Evolutionary conservation across 2,329 filamentous ascomycete genomes (phyloP), one percentile per base, ranked within the genome.

Genomic region (Neonectria punicea): DNA sequence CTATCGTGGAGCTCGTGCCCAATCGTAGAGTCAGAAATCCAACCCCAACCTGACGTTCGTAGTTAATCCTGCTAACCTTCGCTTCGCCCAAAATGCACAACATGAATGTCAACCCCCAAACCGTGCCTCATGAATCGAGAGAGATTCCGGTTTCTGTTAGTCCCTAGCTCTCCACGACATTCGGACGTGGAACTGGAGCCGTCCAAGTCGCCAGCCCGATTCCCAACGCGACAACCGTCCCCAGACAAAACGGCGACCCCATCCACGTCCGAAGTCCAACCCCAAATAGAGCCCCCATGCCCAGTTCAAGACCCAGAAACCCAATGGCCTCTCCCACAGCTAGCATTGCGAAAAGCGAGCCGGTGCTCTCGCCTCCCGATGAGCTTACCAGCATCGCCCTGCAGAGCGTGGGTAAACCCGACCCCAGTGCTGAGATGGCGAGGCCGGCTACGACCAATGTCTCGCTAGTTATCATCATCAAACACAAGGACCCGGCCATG

Each of bases 401-500:
- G 44, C 73, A 72, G 5, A 76, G 53, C 25, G 63, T 72, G 30
- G 73, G 70, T 8, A 75, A 34, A 6, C 73, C 74, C 2, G 73
- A 75, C 3, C 71, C 71, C 2, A 75, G 61, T 11, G 68, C 70
- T 4, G 71, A 70, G 34, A 73, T 30, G 32, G 46, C 18, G 44
- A 75, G 47, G 8, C 74, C 74, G 1, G 65, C 16, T 4, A 75
- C 39, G 20, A 76, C 49, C 18, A 75, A 63, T 8, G 53, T 44
- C n/a, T 70, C 41, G 8, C 64, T 54, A 2, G 54, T 66, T 25
- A 73, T 63, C 55, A 75, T 70, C 56, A 67, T 63, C 47, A 74
- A 68, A 41, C 67, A 70, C 9, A 73, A 39, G n/a, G 69, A 71
- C 7, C 74, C 74, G 16, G 69, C 55, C 16, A 73, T 57, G 36